Evolutionary conservation across 2,329 filamentous ascomycete genomes (phyloP).

Genomic region (Waltergamsia citrina): DNA sequence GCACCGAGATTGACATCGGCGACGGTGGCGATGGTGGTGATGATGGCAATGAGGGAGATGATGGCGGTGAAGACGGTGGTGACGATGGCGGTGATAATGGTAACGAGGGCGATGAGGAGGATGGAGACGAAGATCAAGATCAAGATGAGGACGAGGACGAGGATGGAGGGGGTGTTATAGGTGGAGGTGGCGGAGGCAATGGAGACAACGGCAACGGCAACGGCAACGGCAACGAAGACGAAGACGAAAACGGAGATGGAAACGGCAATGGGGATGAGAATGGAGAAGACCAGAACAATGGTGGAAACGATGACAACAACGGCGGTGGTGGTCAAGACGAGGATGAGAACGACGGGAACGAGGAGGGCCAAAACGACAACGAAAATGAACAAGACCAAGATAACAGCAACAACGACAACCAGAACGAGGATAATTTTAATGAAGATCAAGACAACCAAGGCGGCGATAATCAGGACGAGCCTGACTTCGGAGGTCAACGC

Average conservation of each 20-base stretch:
- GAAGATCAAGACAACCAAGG: no score
- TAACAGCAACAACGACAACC: no score
- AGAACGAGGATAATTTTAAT: no score
- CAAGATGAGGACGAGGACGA: not conserved
- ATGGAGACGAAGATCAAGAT: constrained; percentile 3
- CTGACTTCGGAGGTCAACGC: constrained; percentile 13
- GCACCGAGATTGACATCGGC: constrained; percentile 31
- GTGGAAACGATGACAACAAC: no score
- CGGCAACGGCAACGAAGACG: constrained; percentile 1
- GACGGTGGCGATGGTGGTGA: constrained; percentile 3
- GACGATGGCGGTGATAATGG: constrained; percentile 7
- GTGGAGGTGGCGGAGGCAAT: not conserved
- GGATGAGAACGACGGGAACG: no score
- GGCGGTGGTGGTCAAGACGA: no score
- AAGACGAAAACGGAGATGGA: constrained; percentile 12
- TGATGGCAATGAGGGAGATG: constrained; percentile 5
- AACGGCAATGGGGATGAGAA: no score
- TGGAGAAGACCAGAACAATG: no score
- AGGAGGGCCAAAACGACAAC: no score
- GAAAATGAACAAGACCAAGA: no score
- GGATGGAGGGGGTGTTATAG: not conserved
- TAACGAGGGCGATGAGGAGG: constrained; percentile 11
- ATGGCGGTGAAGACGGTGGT: constrained; percentile 4
- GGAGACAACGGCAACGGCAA: constrained; percentile 1
- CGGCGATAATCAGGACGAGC: constrained; percentile 1